A percentile compares a stretch with the other conserved stretches of the same genome.
These are phyloP conservation scores for Aspergillus phoenicis DNA, from an alignment of 2,329 filamentous ascomycete genomes.

Conservation along the genomic window DNA sequence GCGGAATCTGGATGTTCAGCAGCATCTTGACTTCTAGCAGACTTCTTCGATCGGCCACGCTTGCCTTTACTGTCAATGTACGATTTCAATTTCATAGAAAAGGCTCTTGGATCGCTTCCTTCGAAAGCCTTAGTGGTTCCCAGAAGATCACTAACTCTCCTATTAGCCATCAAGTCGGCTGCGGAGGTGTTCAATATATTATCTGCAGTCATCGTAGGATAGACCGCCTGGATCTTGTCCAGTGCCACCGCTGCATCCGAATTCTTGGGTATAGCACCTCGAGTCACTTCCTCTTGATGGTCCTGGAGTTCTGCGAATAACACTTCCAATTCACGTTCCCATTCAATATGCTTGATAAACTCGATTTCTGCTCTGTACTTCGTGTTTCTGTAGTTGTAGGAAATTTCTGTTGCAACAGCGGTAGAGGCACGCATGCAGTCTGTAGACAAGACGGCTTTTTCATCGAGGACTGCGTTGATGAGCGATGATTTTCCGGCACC, in stretches of 20 bases:
- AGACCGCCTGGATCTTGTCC: slow-evolving; percentile 46
- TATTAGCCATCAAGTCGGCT: slow-evolving; percentile 47
- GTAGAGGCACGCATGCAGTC: slow-evolving; percentile 66
- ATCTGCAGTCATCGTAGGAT: too few relatives aligned
- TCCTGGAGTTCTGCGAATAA: slow-evolving; percentile 54
- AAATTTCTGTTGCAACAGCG: slow-evolving; percentile 62
- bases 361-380: slow-evolving; percentile 60
- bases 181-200: slow-evolving; percentile 32
- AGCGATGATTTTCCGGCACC: slow-evolving; percentile 65
- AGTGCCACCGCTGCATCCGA: slow-evolving; percentile 48
- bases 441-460: slow-evolving; percentile 59
- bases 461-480: slow-evolving; percentile 65
- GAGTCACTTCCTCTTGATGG: slow-evolving; percentile 41
- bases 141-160: slow-evolving; percentile 47
- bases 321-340: slow-evolving; percentile 55
- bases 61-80: slow-evolving; percentile 60
- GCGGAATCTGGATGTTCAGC: neutral
- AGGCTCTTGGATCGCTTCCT: slow-evolving; percentile 39
- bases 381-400: slow-evolving; percentile 54
- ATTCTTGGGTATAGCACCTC: slow-evolving; percentile 46
- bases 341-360: slow-evolving; percentile 57
- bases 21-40: slow-evolving; percentile 44
- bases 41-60: slow-evolving; percentile 38
- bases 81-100: slow-evolving; percentile 51
- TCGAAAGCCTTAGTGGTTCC: slow-evolving; percentile 49